A percentile compares a stretch with the other conserved stretches of the same genome.
Evolutionary conservation across 306 rosid genomes (phyloP).

Genomic region (Prunus davidiana): DNA sequence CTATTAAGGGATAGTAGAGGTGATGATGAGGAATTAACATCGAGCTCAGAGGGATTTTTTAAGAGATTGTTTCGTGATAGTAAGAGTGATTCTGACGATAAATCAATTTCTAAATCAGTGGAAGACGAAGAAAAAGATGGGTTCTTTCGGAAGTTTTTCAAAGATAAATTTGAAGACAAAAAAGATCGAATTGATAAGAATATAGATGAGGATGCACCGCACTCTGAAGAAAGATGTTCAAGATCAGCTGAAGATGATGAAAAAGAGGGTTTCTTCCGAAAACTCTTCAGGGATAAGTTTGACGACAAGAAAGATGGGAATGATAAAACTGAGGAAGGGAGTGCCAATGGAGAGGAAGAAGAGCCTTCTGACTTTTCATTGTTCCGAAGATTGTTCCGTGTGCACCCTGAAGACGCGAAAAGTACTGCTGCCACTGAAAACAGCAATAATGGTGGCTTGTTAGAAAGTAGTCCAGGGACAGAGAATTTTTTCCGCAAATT

Average conservation of each 20-base stretch:
- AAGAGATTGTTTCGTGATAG: conserved; percentile 86
- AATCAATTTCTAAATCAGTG: conserved; percentile 31
- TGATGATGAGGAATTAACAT: conserved; percentile 69
- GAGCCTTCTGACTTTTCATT: conserved; percentile 76
- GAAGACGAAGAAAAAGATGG: conserved; percentile 89
- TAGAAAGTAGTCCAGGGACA: conserved; percentile 87
- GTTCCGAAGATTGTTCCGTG: conserved; percentile 79
- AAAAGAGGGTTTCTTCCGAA: conserved; percentile 80
- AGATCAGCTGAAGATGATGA: conserved; percentile 74
- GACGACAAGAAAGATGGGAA: conserved; percentile 71
- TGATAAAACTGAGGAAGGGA: conserved; percentile 67
- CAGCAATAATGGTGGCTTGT: conserved; percentile 36
- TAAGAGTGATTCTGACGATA: conserved; percentile 72
- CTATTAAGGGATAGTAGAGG: conserved; percentile 74
- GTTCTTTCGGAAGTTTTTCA: conserved; percentile 66
- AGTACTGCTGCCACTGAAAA: conserved; percentile 49
- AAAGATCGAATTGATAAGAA: conserved; percentile 49
- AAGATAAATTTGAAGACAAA: conserved; percentile 79
- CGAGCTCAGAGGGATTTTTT: conserved; percentile 84
- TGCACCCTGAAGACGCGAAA: conserved; percentile 86
- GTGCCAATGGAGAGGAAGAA: conserved; percentile 67
- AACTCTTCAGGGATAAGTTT: conserved; percentile 67
- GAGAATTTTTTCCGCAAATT: conserved; percentile 86
- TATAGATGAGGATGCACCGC: conserved; percentile 42
- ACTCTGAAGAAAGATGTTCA: conserved; percentile 56